Conservation (phyloP, 208 protist genomes). For the Angomonas ambiguus region DNA sequence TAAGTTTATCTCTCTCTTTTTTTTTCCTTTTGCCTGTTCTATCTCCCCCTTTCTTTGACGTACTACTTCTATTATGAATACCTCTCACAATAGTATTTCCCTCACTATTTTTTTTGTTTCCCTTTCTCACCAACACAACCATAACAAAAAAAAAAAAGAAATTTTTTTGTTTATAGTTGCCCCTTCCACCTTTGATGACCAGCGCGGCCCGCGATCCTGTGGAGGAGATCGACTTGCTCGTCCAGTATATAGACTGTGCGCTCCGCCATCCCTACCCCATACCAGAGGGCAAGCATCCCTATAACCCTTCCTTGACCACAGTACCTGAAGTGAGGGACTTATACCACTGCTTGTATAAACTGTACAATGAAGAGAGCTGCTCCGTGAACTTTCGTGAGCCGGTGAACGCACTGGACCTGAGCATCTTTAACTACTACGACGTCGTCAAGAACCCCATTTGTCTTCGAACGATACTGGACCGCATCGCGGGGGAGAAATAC, state of each 20-base stretch:
- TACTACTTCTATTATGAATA: background rate
- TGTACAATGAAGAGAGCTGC: constrained; percentile 67
- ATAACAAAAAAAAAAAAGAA: constrained; percentile 3
- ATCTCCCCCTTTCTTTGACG: no score
- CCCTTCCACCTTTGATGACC: background rate
- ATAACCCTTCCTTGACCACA: constrained; percentile 30
- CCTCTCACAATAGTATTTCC: no score
- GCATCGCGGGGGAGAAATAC: constrained; percentile 34
- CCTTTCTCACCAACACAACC: constrained; percentile 1
- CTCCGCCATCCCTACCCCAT: constrained; percentile 55
- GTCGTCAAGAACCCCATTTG: constrained; percentile 58
- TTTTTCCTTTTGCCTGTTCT: no score
- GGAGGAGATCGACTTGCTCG: constrained; percentile 57
- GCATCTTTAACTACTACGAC: constrained; percentile 70
- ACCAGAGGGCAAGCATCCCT: constrained; percentile 58
- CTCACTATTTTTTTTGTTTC: no score
- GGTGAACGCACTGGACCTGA: constrained; percentile 66
- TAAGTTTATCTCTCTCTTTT: constrained; percentile 7
- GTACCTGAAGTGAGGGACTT: constrained; percentile 54
- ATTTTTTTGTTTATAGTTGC: constrained; percentile 3
- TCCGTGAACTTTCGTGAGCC: constrained; percentile 68
- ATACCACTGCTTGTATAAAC: constrained; percentile 73
- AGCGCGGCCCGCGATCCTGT: constrained; percentile 20
- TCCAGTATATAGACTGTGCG: constrained; percentile 65
- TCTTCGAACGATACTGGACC: constrained; percentile 57